Percentiles rank a stretch among this genome's conserved stretches.
Evolutionary conservation across 768 basidiomycete genomes (phyloP).

Genomic region (Termitomyces eurrhizus): DNA sequence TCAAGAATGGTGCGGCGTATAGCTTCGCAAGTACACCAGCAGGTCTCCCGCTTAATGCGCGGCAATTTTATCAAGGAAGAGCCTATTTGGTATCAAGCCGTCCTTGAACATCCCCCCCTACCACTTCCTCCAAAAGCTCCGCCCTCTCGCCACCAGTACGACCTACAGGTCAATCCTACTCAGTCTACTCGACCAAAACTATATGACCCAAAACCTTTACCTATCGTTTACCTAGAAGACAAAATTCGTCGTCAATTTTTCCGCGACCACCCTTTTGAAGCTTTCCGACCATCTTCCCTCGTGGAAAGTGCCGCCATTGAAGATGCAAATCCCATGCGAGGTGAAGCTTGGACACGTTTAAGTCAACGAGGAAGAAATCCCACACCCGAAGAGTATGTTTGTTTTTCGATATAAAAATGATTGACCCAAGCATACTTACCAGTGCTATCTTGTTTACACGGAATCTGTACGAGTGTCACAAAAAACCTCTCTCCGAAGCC

Average conservation of each 20-base stretch:
- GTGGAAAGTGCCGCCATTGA: conserved; percentile 65
- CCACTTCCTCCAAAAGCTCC: conserved; percentile 77
- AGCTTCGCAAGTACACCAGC: conserved; percentile 85
- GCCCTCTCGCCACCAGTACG: conserved; percentile 51
- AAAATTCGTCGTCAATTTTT: conserved; percentile 88
- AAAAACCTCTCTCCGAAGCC: conserved; percentile 66
- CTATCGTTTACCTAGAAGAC: conserved; percentile 81
- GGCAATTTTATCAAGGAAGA: conserved; percentile 56
- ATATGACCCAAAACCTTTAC: conserved; percentile 44
- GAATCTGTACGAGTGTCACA: conserved; percentile 68
- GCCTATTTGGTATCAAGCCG: conserved; percentile 83
- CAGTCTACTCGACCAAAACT: conserved; percentile 30
- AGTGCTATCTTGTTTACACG: conserved; percentile 82
- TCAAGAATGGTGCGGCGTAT: conserved; percentile 69
- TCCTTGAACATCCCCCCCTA: conserved; percentile 84
- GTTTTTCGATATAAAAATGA: neutral
- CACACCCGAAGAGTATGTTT: conserved; percentile 82
- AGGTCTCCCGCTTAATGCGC: conserved; percentile 76
- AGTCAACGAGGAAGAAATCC: conserved; percentile 82
- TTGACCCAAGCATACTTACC: conserved; percentile 11
- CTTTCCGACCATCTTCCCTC: conserved; percentile 74
- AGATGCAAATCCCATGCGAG: conserved; percentile 52
- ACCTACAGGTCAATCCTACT: conserved; percentile 28
- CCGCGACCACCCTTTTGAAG: conserved; percentile 94
- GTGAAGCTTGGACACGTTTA: conserved; percentile 71